phyloP scores from a whole-genome alignment of 208 protist species.

The Leishmania mexicana region DNA sequence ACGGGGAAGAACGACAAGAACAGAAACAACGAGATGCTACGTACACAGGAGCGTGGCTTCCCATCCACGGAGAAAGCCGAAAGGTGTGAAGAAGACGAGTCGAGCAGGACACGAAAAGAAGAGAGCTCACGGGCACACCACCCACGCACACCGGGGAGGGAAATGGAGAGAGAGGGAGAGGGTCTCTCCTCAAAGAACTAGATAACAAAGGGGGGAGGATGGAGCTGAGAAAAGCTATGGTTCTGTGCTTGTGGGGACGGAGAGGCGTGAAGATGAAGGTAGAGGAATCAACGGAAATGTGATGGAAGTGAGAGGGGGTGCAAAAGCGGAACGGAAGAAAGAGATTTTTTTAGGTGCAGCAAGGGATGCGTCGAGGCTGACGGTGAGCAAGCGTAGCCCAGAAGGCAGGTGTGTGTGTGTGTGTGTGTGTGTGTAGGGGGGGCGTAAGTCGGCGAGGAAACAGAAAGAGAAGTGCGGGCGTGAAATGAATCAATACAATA shows the following conservation, averaged over 20 bases:
- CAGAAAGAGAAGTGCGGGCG: background rate
- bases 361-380: background rate
- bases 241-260: no score
- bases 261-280: background rate
- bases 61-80: background rate
- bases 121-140: background rate
- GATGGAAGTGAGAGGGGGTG: background rate
- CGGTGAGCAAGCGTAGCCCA: background rate
- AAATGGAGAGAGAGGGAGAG: background rate
- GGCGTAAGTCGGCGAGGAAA: background rate
- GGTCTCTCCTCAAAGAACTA: background rate
- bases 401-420: background rate
- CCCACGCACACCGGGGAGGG: background rate
- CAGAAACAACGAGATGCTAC: background rate
- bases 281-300: background rate
- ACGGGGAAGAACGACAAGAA: no score
- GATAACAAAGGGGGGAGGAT: background rate
- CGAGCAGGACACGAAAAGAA: background rate
- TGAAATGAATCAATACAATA: background rate
- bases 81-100: background rate
- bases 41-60: background rate
- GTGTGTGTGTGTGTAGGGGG: no score
- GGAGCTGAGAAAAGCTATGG: no score
- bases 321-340: background rate
- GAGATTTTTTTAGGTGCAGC: background rate